These are phyloP conservation scores for Phialocephala sp. DNA, from an alignment of 2,329 filamentous ascomycete species.

Conservation along the genomic window DNA sequence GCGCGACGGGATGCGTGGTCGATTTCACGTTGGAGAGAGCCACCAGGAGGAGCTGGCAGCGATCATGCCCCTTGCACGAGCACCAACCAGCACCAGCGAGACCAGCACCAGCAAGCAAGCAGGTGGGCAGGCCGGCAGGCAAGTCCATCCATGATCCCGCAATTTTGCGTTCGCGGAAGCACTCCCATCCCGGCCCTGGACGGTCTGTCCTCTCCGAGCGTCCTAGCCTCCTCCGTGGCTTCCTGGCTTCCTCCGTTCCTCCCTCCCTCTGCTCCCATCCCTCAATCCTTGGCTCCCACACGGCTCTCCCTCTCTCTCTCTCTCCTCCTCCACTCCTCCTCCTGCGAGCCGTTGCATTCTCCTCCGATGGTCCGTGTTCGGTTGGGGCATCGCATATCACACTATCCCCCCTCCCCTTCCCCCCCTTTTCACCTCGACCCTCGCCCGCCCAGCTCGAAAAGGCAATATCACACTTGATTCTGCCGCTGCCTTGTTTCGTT, in stretches of 20 bases:
- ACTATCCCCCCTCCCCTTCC: too few species aligned
- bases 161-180: not conserved
- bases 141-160: too few species aligned
- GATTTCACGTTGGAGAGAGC: too few species aligned
- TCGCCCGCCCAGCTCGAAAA: conserved; percentile 3
- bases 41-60: too few species aligned
- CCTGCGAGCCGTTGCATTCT: not conserved
- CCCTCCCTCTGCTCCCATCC: not conserved
- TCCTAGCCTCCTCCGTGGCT: not conserved
- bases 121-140: too few species aligned
- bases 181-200: not conserved
- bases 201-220: not conserved
- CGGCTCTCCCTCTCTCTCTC: not conserved
- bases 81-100: too few species aligned
- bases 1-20: not conserved
- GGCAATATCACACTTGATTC: conserved; percentile 16
- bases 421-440: too few species aligned
- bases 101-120: too few species aligned
- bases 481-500: conserved; percentile 23
- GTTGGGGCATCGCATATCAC: not conserved
- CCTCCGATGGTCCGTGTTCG: conserved; percentile 8
- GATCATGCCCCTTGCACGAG: too few species aligned
- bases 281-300: not conserved
- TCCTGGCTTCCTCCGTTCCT: not conserved
- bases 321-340: not conserved